Conservation (phyloP, 2,329 filamentous ascomycete species). For the Pseudogymnoascus sp. region DNA sequence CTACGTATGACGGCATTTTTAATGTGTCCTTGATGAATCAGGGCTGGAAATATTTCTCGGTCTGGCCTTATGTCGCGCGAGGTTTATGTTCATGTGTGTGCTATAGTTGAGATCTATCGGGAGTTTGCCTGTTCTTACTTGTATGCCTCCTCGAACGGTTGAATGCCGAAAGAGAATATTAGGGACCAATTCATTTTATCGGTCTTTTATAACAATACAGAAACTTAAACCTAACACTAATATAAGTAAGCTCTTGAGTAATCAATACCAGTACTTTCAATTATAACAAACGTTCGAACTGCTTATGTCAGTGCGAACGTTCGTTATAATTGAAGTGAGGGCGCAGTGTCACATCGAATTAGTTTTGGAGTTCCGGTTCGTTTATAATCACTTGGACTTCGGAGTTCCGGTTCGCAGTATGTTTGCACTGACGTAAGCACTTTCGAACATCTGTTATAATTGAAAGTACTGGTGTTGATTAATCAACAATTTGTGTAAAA, state of each 20-base stretch:
- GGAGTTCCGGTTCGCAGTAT: not conserved
- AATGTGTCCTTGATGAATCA: not conserved
- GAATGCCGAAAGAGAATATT: not conserved
- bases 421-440: not conserved
- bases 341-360: not conserved
- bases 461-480: not conserved
- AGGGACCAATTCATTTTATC: not conserved
- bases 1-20: constrained; percentile 1
- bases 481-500: not conserved
- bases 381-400: not conserved
- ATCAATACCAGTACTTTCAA: not conserved
- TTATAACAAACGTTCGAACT: not conserved
- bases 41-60: not conserved
- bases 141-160: not conserved
- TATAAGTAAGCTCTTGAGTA: not conserved
- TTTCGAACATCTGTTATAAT: not conserved
- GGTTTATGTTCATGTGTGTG: not conserved
- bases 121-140: not conserved
- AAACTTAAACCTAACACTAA: not conserved
- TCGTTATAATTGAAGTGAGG: not conserved
- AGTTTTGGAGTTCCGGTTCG: not conserved
- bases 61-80: not conserved
- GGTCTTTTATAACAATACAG: not conserved
- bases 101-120: not conserved
- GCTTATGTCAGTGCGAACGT: not conserved